Base-by-base conservation (phyloP, 1,284 basidiomycete species). In the Moesziomyces parantarcticus region DNA sequence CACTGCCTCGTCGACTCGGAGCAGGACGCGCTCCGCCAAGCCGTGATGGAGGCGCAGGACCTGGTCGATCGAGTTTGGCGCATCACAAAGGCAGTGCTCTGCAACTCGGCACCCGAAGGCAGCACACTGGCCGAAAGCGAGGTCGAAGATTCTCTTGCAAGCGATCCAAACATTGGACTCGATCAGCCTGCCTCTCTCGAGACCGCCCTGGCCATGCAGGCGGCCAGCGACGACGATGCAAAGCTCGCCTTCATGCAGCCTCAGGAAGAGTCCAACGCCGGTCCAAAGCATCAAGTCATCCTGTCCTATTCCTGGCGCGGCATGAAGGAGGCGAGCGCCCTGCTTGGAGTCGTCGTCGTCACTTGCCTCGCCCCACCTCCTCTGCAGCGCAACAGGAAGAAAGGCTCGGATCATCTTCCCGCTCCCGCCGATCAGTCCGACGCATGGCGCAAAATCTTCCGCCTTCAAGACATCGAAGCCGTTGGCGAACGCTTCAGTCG, bases 271-370 rank as follows among this genome's bases (percentile, higher is more conserved):
- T 56, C 60, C 1, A 65, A 59, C 2, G 77, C 63, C 6, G 68
- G 77, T 4, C 79, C 81, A 20, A 79, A 78, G 56, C 78, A 82
- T 47, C 83, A 84, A 55, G 76, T 83, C 25, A 81, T 85, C 49
- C 57, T 85, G 7, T 81, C 78, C 8, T 84, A 83, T 43, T 80
- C 78, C 14, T 85, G 84, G 84, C 62, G 84, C 29, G 81, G 83
- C 34, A 81, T 84, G 73, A 84, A 84, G 60, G 84, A 84, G 55
- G 81, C 82, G 10, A 76, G 83, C 20, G 81, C 80, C 13, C 68
- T 85, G n/a, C 70, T 83, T 21, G 80, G 82, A 18, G 68, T 69
- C 3, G 62, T 83, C 5, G 67, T 83, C 5, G 59, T 76, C 1
- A 50, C 75, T 3, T 68, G 77, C 0, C 79, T 79, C 3, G 66